Evolutionary conservation across 2,329 filamentous ascomycete species (phyloP).

Genomic region (Fonsecaea pugnacius): DNA sequence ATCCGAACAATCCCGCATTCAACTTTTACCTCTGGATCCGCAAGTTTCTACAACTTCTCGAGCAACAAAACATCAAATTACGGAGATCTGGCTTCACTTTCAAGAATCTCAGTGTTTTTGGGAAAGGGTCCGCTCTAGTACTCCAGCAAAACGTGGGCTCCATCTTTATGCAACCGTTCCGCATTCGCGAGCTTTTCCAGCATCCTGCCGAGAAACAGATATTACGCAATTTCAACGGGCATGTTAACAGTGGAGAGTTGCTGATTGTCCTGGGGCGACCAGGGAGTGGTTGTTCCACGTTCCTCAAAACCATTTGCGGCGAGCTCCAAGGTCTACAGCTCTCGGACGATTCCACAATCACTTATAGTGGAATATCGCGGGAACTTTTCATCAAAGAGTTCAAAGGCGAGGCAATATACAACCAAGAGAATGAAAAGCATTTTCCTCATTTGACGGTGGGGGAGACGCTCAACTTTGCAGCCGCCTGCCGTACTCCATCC

Average conservation of each 20-base stretch:
- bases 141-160: slow-evolving; percentile 70
- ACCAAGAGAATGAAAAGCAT: slow-evolving; percentile 59
- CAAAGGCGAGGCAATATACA: slow-evolving; percentile 61
- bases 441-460: slow-evolving; percentile 64
- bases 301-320: slow-evolving; percentile 81
- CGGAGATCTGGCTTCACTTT: slow-evolving; percentile 61
- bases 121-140: slow-evolving; percentile 67
- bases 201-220: slow-evolving; percentile 60
- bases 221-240: slow-evolving; percentile 58
- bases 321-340: slow-evolving; percentile 80
- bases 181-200: slow-evolving; percentile 61
- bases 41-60: slow-evolving; percentile 31
- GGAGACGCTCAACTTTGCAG: slow-evolving; percentile 60
- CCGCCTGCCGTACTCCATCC: slow-evolving; percentile 57
- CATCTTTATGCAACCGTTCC: slow-evolving; percentile 61
- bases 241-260: slow-evolving; percentile 60
- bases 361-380: slow-evolving; percentile 72
- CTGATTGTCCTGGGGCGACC: slow-evolving; percentile 70
- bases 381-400: slow-evolving; percentile 52
- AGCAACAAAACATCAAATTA: slow-evolving; percentile 23
- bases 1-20: slow-evolving; percentile 31
- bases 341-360: slow-evolving; percentile 72
- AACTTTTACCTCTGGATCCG: slow-evolving; percentile 33
- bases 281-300: slow-evolving; percentile 73
- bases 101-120: slow-evolving; percentile 68